phyloP scores from a whole-genome alignment of 1,284 basidiomycete genomes.

The Ceratobasidium sp. region DNA sequence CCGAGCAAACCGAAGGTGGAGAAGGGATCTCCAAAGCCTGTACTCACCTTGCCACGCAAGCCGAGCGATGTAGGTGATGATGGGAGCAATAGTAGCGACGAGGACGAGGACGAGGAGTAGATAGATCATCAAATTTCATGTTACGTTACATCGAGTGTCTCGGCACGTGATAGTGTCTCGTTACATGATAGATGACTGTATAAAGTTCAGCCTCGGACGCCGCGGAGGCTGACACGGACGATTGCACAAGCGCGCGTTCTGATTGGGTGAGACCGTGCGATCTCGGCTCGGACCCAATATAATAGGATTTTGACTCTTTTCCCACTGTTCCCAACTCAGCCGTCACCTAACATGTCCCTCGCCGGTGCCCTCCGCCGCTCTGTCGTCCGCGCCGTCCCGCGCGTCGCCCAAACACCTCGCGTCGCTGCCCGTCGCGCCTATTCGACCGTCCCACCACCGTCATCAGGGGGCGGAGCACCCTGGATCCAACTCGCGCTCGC shows the following conservation, averaged over 20 bases:
- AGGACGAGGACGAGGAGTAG: neutral
- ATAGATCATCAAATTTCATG: no score
- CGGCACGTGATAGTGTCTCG: slow-evolving; percentile 3
- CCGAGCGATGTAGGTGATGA: no score
- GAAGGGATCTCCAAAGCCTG: neutral
- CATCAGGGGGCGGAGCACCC: slow-evolving; percentile 23
- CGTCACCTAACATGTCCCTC: slow-evolving; percentile 13
- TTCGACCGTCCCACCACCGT: slow-evolving; percentile 1
- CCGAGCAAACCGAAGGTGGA: neutral
- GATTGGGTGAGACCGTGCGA: slow-evolving; percentile 32
- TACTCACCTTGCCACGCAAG: neutral
- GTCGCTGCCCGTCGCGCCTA: slow-evolving; percentile 12
- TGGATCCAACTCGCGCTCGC: slow-evolving; percentile 61
- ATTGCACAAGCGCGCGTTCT: slow-evolving; percentile 12
- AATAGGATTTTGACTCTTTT: slow-evolving; percentile 22
- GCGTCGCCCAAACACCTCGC: slow-evolving; percentile 2
- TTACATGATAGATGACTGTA: slow-evolving; percentile 14
- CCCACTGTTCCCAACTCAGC: slow-evolving; percentile 5
- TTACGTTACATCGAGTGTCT: neutral
- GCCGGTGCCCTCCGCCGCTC: slow-evolving; percentile 38
- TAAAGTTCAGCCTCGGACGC: slow-evolving; percentile 3
- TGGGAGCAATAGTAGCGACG: slow-evolving; percentile 1
- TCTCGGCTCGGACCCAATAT: slow-evolving; percentile 15
- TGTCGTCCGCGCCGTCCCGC: slow-evolving; percentile 36
- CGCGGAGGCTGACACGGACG: slow-evolving; percentile 16